Evolutionary conservation across 2,329 filamentous ascomycete genomes (phyloP).

Genomic region (Tolypocladium endophyticum): DNA sequence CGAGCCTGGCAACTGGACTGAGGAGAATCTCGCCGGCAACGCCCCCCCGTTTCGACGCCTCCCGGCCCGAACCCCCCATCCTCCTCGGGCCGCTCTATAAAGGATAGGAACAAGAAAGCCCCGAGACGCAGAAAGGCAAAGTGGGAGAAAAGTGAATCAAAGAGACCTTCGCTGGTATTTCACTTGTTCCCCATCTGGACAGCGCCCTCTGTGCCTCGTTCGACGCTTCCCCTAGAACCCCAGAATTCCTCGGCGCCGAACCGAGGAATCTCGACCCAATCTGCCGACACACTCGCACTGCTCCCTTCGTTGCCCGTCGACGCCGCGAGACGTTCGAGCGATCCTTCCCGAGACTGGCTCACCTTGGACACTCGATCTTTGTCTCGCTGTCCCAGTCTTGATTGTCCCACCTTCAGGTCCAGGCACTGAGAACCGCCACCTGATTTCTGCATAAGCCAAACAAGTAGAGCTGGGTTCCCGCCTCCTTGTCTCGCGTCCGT

Average conservation of each 20-base stretch:
- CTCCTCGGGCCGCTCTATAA: conserved; percentile 13
- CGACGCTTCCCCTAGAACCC: conserved; percentile 11
- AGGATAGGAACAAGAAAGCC: conserved; percentile 16
- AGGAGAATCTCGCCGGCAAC: conserved; percentile 20
- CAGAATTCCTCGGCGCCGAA: conserved; percentile 32
- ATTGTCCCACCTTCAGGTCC: conserved; percentile 9
- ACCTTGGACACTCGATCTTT: conserved; percentile 4
- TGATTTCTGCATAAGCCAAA: background rate
- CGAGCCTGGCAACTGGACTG: conserved; percentile 18
- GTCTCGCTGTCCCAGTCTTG: background rate
- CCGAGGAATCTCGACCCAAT: conserved; percentile 29
- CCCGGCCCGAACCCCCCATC: conserved; percentile 5
- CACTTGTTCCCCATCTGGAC: conserved; percentile 13
- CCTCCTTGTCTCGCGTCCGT: background rate
- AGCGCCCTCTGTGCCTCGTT: conserved; percentile 7
- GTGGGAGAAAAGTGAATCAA: conserved; percentile 19
- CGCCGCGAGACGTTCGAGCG: conserved; percentile 14
- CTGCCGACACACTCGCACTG: conserved; percentile 16
- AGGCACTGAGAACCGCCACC: background rate
- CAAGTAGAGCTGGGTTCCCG: background rate
- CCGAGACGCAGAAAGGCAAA: conserved; percentile 13
- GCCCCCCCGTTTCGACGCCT: conserved; percentile 11
- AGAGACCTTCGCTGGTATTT: conserved; percentile 30
- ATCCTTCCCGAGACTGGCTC: conserved; percentile 24
- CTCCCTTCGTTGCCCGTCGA: conserved; percentile 14